Base-by-base conservation (phyloP, 495 filamentous ascomycete genomes). In the Lasiosphaeria ovina region DNA sequence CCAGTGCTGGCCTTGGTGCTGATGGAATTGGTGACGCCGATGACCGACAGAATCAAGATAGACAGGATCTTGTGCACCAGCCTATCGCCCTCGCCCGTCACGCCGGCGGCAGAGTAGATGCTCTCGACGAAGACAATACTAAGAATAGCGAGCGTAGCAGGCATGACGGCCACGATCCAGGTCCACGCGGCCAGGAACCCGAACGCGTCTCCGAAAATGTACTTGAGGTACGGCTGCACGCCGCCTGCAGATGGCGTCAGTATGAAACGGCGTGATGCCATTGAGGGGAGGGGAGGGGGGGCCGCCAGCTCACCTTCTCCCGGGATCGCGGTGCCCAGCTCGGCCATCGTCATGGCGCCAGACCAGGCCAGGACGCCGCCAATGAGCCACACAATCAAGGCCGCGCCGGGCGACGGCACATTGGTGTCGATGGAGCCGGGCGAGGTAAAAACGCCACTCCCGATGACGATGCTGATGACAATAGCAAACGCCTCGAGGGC, bases 121-220 rank as follows among this genome's bases (percentile, higher is more conserved):
- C 69, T 78, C 72, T 86, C 83, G 4, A 82, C 71, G 54, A 86
- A 85, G n/a, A 85, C 77, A 55, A 86, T 81, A 67, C 77, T 78
- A 8, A 85, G 70, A 31, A 84, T 85, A 5, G 83, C 83, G 36
- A 84, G 69, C 0, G 83, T 80, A 0, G 81, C 77, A 3, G 83
- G 83, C 79, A 81, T 85, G 11, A 83, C 77, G 12, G 79, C 80
- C 1, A 81, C 77, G 50, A 85, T 77, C 83, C 82, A 85, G 0
- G 77, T 82, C 83, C 83, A 86, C 0, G 81, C 81, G 0, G 77
- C 76, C 12, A 84, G 59, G 62, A 83, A 84, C 17, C 79, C 83
- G 62, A 80, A 74, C 0, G 79, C 63, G 53, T 85, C 81, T 1
- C 83, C 83, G 59, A 77, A 86, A 31, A 82, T 79, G 69, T 83